Percentiles rank a stretch among this genome's conserved stretches.
Evolutionary conservation across 306 rosid genomes (phyloP).

Genomic region (Malus sieversii): DNA sequence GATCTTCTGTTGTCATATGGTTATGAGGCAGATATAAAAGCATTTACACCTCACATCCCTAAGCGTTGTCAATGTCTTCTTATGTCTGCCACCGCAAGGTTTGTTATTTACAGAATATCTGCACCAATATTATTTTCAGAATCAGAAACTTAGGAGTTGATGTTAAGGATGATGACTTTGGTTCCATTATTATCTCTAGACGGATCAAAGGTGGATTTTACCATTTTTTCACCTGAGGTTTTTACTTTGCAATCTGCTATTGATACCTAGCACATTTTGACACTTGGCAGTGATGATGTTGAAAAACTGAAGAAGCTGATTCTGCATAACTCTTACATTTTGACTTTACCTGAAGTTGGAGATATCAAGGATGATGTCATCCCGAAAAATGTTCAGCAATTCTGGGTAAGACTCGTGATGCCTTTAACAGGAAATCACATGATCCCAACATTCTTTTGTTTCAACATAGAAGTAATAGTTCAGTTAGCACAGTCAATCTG

Average conservation of each 20-base stretch:
- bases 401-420: constrained; percentile 50
- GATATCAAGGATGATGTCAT: constrained; percentile 65
- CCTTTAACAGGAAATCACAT: neutral
- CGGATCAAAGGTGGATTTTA: neutral
- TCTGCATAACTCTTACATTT: constrained; percentile 74
- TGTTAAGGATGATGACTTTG: constrained; percentile 5
- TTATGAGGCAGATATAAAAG: constrained; percentile 79
- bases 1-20: constrained; percentile 93
- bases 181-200: neutral
- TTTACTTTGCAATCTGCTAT: neutral
- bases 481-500: neutral
- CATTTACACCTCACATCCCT: constrained; percentile 70
- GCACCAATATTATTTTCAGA: neutral
- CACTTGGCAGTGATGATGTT: constrained; percentile 66
- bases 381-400: constrained; percentile 89
- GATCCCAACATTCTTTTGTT: neutral
- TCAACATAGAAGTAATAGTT: neutral
- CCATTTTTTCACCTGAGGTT: neutral
- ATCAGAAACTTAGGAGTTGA: neutral
- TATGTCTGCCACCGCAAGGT: constrained; percentile 98
- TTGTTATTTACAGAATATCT: constrained; percentile 17
- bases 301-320: constrained; percentile 90
- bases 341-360: constrained; percentile 85
- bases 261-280: constrained; percentile 5
- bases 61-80: constrained; percentile 91